Evolutionary conservation across 129 eudicot species (phyloP), one percentile per base, ranked within the genome.

Genomic region (Cynara cardunculus): DNA sequence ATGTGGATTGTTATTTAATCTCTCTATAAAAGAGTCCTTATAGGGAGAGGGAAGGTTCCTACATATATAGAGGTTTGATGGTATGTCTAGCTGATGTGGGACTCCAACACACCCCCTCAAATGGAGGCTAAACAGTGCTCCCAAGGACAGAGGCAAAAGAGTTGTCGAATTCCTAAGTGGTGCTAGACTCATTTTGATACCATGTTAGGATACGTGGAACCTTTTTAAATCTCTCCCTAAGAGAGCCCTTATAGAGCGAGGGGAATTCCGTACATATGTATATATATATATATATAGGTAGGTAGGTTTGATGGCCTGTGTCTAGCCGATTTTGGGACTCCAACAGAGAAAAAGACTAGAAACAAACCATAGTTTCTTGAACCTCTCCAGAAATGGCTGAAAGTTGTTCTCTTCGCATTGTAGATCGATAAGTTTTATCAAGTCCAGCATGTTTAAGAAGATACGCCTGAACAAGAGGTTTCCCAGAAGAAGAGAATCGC

Each of bases 361-460:
- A 16, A 73, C 84, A 16, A 32, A 87, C 90, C 84, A 69, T 78
- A 14, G 82, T 77, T 71, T 90, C 88, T 86, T 85, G 85, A 74
- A 82, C 76, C 9, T 88, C 87, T 74, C 82, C 89, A 7, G 85
- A 68, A 34, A 74, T 28, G 74, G 66, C 72, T 24, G 81, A 69
- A 79, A 82, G 88, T 69, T 87, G 88, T 75, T 88, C 92, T 81
- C 84, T 92, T 72, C 89, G 87, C 80, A 86, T 73, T 2, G 84
- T 53, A 71, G 93, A 83, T 44, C 78, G 87, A 59, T 88, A 90
- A 69, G 53, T 84, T 77, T 78, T 85, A 21, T 88, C 92, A 18
- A 92, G 81, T 53, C 93, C 93, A 1, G 89, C 90, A 5, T 82
- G 82, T 85, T 82, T 92, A 73, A 92, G 93, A 73, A 92, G 97